Conservation (phyloP, 495 filamentous ascomycete species). For the Choiromyces venosus region DNA sequence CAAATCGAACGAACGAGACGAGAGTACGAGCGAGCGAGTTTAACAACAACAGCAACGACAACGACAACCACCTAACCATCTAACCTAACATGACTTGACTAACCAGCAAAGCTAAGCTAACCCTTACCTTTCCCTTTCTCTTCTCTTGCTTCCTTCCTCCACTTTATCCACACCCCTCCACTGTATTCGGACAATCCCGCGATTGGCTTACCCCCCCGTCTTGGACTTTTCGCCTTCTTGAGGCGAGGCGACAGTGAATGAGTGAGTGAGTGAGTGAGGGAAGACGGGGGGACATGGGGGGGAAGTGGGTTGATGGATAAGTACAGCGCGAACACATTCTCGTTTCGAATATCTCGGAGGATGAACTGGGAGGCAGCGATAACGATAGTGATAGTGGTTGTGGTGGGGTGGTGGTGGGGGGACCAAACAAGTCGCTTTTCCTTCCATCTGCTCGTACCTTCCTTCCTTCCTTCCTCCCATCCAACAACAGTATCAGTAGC, state of each 20-base stretch:
- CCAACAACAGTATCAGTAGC: not conserved
- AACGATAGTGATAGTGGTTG: not conserved
- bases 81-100: not conserved
- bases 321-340: slow-evolving; percentile 3
- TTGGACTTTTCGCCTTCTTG: not conserved
- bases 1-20: slow-evolving; percentile 16
- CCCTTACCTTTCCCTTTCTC: not conserved
- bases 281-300: not conserved
- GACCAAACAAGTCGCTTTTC: not conserved
- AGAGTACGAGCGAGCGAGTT: not conserved
- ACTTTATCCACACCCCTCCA: not conserved
- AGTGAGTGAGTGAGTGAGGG: not conserved
- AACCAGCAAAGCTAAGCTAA: slow-evolving; percentile 2
- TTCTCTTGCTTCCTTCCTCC: not conserved
- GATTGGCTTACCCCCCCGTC: not conserved
- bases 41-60: not conserved
- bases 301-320: not conserved
- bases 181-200: not conserved
- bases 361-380: not conserved
- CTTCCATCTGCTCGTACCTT: not conserved
- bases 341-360: not conserved
- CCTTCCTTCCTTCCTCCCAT: not conserved
- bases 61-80: not conserved
- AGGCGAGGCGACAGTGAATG: not conserved
- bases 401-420: not conserved